Percentiles rank a stretch among this genome's conserved stretches.
These are phyloP conservation scores for Lecanicillium sp. DNA, from an alignment of 2,329 filamentous ascomycete species.

Conservation along the genomic window DNA sequence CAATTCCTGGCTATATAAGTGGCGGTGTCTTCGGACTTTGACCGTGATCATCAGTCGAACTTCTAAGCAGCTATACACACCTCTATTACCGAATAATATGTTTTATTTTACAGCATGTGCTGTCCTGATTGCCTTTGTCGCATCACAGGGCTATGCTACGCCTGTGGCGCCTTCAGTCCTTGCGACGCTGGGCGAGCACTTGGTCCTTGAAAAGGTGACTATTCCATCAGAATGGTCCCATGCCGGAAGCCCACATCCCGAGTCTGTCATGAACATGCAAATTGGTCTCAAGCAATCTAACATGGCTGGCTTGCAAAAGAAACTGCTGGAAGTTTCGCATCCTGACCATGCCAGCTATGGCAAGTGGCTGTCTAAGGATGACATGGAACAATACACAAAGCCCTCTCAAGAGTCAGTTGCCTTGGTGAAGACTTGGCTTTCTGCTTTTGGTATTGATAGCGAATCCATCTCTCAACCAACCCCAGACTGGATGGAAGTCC, in stretches of 20 bases:
- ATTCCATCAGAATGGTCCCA: background rate
- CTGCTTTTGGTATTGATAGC: constrained; percentile 7
- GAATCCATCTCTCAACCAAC: constrained; percentile 1
- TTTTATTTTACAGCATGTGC: no score
- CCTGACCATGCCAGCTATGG: constrained; percentile 19
- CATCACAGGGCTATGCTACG: background rate
- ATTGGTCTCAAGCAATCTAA: constrained; percentile 13
- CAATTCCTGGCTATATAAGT: no score
- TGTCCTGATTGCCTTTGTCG: background rate
- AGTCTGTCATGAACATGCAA: constrained; percentile 6
- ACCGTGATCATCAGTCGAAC: no score
- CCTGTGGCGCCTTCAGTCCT: background rate
- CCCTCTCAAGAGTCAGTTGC: constrained; percentile 14
- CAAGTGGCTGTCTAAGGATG: constrained; percentile 15
- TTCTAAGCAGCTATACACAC: no score
- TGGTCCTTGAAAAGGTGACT: constrained; percentile 1
- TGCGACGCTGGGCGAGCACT: background rate
- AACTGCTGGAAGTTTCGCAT: constrained; percentile 16
- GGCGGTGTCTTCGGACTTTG: no score
- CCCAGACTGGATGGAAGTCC: constrained; percentile 7
- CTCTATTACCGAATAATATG: no score
- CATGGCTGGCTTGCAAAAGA: constrained; percentile 16
- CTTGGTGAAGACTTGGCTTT: constrained; percentile 16
- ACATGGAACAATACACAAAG: constrained; percentile 16
- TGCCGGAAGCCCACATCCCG: background rate